Evolutionary conservation across 2,329 filamentous ascomycete genomes (phyloP).

Genomic region (Arachnomyces sp.): DNA sequence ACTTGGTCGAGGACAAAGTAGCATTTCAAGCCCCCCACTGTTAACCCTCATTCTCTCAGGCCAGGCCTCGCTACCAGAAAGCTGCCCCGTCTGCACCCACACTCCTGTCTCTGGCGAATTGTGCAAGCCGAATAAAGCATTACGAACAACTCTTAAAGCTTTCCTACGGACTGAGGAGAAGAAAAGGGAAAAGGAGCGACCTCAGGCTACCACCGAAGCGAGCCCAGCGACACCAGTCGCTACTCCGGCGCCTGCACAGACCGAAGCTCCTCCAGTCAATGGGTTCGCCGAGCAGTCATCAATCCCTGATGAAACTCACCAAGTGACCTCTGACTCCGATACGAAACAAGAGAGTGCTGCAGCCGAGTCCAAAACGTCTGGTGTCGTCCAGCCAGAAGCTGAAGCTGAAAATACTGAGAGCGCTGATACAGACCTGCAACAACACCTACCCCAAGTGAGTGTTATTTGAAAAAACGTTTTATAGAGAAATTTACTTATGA

Average conservation of each 20-base stretch:
- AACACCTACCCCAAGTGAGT: constrained; percentile 8
- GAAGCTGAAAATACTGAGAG: constrained; percentile 1
- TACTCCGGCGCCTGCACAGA: background rate
- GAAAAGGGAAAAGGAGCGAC: constrained; percentile 63
- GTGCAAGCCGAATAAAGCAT: constrained; percentile 79
- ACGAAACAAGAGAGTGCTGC: too few species aligned
- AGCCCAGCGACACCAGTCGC: background rate
- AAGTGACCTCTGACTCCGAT: background rate
- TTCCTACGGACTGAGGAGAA: constrained; percentile 88
- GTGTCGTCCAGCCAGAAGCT: background rate
- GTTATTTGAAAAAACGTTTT: constrained; percentile 2
- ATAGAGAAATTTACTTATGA: too few species aligned
- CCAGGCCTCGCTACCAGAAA: constrained; percentile 65
- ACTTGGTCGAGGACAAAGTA: background rate
- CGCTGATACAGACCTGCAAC: constrained; percentile 10
- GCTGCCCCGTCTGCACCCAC: constrained; percentile 90
- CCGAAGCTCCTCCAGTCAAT: too few species aligned
- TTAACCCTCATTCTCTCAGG: constrained; percentile 42
- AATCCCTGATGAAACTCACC: background rate
- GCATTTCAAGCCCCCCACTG: constrained; percentile 2
- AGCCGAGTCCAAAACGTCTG: background rate
- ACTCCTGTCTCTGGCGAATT: constrained; percentile 77
- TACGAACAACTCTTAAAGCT: constrained; percentile 87
- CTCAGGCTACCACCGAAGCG: constrained; percentile 24
- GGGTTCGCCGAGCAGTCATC: too few species aligned